A percentile compares a stretch with the other conserved stretches of the same genome.
Conservation (phyloP, 1,284 basidiomycete species). For the Irpex sp. region DNA sequence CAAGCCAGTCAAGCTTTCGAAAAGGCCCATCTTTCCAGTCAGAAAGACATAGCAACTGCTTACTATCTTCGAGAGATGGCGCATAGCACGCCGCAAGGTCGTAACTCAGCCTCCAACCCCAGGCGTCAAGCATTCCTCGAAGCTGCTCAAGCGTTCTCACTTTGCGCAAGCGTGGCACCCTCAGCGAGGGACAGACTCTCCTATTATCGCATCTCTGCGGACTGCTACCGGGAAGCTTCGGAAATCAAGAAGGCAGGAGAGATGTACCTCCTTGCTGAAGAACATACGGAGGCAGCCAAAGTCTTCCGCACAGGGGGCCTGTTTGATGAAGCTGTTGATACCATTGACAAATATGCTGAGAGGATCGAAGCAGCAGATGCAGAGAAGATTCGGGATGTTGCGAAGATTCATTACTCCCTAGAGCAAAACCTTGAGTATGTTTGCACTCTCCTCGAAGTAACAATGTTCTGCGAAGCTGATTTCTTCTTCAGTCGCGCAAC, state of each 20-base stretch:
- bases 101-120: not conserved
- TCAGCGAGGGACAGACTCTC: constrained; percentile 34
- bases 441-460: constrained; percentile 1
- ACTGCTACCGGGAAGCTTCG: constrained; percentile 57
- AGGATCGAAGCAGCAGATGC: constrained; percentile 43
- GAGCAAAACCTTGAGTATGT: constrained; percentile 54
- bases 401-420: constrained; percentile 61
- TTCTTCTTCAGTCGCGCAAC: constrained; percentile 49
- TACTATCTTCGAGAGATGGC: constrained; percentile 53
- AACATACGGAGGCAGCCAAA: constrained; percentile 54
- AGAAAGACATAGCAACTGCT: constrained; percentile 54
- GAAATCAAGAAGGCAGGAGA: constrained; percentile 53
- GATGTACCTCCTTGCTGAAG: constrained; percentile 49
- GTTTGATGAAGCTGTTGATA: constrained; percentile 63
- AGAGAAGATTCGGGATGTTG: constrained; percentile 22
- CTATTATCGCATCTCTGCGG: constrained; percentile 59
- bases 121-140: constrained; percentile 4
- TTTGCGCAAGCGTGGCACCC: constrained; percentile 44
- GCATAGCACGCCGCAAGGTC: constrained; percentile 20
- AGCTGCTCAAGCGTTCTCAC: constrained; percentile 59
- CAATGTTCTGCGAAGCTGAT: not conserved
- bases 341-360: constrained; percentile 44
- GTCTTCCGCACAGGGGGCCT: constrained; percentile 55
- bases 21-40: constrained; percentile 52
- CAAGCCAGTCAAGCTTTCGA: constrained; percentile 73